Conservation (phyloP, 306 rosid genomes). For the Rosa multiflora region DNA sequence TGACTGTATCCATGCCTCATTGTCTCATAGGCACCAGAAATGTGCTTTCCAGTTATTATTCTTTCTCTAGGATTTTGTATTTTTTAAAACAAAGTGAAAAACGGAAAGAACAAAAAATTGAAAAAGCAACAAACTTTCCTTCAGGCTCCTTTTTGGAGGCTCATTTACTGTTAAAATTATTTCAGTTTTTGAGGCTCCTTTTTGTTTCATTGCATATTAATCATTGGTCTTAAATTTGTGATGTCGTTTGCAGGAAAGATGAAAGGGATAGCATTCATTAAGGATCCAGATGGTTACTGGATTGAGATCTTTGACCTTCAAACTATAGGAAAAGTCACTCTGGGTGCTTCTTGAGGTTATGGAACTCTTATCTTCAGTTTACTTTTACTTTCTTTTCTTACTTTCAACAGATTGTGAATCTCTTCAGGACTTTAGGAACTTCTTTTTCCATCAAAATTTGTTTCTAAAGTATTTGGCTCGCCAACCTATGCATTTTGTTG, state of each 20-base stretch:
- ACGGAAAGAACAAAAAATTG: neutral
- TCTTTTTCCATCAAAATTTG: neutral
- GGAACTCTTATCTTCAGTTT: conserved; percentile 31
- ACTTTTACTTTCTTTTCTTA: neutral
- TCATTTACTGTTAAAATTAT: neutral
- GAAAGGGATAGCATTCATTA: conserved; percentile 89
- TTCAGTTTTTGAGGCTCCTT: neutral
- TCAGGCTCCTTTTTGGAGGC: neutral
- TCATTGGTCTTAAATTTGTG: neutral
- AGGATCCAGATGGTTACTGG: conserved; percentile 98
- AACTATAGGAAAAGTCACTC: conserved; percentile 43
- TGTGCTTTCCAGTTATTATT: neutral
- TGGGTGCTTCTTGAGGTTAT: conserved; percentile 37
- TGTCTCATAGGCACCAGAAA: neutral
- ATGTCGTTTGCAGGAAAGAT: conserved; percentile 67
- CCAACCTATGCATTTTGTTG: neutral
- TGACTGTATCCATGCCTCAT: neutral
- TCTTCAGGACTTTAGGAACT: neutral
- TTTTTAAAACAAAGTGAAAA: neutral
- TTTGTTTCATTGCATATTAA: neutral
- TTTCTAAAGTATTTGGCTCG: neutral
- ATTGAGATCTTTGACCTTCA: conserved; percentile 88
- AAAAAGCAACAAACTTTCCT: neutral
- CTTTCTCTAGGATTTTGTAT: neutral
- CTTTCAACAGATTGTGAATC: neutral